A percentile compares a stretch with the other conserved stretches of the same genome.
Evolutionary conservation across 1,284 basidiomycete genomes (phyloP).

Genomic region (Inonotus hispidus): DNA sequence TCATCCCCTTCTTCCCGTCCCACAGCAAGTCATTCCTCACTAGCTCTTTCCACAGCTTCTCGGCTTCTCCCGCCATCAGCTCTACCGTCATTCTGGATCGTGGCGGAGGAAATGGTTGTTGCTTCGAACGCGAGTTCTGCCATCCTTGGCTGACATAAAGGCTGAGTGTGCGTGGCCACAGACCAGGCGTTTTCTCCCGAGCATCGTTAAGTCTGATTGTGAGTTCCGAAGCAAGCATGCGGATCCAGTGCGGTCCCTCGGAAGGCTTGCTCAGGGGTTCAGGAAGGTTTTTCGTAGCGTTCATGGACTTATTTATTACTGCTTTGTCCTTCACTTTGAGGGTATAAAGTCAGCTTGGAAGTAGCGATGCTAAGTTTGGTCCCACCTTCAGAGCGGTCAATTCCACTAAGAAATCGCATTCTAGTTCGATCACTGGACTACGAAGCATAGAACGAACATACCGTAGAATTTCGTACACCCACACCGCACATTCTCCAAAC

Average conservation of each 20-base stretch:
- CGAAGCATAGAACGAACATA: slow-evolving; percentile 26
- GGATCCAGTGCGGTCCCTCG: slow-evolving; percentile 86
- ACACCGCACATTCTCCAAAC: slow-evolving; percentile 80
- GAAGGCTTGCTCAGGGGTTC: slow-evolving; percentile 64
- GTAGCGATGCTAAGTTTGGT: slow-evolving; percentile 13
- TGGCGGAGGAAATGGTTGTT: slow-evolving; percentile 79
- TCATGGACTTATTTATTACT: slow-evolving; percentile 82
- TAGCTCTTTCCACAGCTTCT: slow-evolving; percentile 86
- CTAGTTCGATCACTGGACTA: neutral
- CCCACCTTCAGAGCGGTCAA: slow-evolving; percentile 85
- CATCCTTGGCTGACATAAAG: slow-evolving; percentile 69
- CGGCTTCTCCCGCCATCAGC: slow-evolving; percentile 70
- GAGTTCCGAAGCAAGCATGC: slow-evolving; percentile 86
- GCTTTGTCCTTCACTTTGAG: slow-evolving; percentile 82
- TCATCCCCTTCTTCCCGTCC: slow-evolving; percentile 40
- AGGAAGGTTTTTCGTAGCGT: slow-evolving; percentile 87
- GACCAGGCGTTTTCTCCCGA: slow-evolving; percentile 59
- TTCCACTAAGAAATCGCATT: slow-evolving; percentile 52
- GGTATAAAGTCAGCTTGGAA: neutral
- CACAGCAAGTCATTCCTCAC: slow-evolving; percentile 40
- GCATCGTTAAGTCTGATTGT: slow-evolving; percentile 82
- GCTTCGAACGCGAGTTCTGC: slow-evolving; percentile 51
- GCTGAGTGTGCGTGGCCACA: slow-evolving; percentile 93
- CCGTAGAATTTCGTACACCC: slow-evolving; percentile 86
- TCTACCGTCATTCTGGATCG: slow-evolving; percentile 64